These are phyloP conservation scores for Grosmannia clavigera DNA, from an alignment of 2,329 filamentous ascomycete species.

Conservation along the genomic window DNA sequence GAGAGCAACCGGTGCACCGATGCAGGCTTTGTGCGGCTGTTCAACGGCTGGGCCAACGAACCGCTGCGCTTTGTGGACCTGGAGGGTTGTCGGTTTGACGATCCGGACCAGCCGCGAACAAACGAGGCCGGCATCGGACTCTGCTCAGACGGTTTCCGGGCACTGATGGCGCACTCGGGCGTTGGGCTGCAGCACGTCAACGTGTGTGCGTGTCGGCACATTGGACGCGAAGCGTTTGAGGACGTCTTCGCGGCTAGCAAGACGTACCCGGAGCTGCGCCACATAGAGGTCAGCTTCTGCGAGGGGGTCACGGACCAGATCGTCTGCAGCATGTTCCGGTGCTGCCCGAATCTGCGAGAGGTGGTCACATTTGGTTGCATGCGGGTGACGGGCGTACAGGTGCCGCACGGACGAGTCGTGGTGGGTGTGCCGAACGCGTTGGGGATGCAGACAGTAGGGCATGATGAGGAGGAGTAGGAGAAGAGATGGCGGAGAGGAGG, in stretches of 20 bases:
- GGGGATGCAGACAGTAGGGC: constrained; percentile 47
- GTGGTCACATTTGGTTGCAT: constrained; percentile 55
- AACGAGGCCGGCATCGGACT: constrained; percentile 58
- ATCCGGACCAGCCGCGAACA: constrained; percentile 55
- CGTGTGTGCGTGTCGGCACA: constrained; percentile 75
- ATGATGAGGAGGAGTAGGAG: constrained; percentile 12
- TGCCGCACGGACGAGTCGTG: constrained; percentile 42
- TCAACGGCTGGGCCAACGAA: constrained; percentile 63
- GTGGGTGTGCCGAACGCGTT: constrained; percentile 46
- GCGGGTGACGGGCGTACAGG: constrained; percentile 41
- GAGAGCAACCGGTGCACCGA: constrained; percentile 69
- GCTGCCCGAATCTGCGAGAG: constrained; percentile 47
- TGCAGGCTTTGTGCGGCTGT: constrained; percentile 57
- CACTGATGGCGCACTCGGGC: constrained; percentile 77
- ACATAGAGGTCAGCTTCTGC: constrained; percentile 70
- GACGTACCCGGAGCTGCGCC: constrained; percentile 53
- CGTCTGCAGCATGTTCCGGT: constrained; percentile 49
- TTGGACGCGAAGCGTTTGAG: constrained; percentile 59
- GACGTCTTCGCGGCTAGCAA: constrained; percentile 53
- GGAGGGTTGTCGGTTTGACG: constrained; percentile 63
- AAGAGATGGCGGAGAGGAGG: no score
- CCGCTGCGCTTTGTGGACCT: constrained; percentile 61
- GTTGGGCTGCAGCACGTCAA: constrained; percentile 53
- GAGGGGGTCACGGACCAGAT: constrained; percentile 54
- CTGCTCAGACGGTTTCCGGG: constrained; percentile 61